Conservation (phyloP, 2,329 filamentous ascomycete genomes). For the Leptographium radiaticola region DNA sequence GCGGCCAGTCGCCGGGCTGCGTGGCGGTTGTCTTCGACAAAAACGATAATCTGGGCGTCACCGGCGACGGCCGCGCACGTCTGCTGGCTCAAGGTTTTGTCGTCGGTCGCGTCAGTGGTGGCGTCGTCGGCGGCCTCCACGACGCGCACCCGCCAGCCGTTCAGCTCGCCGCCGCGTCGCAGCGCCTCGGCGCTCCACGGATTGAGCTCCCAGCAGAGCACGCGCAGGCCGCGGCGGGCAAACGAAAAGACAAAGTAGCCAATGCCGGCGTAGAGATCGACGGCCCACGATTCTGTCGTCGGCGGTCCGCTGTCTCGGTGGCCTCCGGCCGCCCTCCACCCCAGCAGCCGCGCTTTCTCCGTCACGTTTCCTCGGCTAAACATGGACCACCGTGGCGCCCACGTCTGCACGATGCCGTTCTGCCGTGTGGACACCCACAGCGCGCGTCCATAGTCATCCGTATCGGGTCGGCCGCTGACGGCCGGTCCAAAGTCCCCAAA, state of each 20-base stretch:
- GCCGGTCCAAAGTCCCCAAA: conserved; percentile 60
- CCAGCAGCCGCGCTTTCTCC: conserved; percentile 69
- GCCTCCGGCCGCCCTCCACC: conserved; percentile 23
- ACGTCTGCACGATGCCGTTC: conserved; percentile 69
- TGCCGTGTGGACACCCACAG: conserved; percentile 73
- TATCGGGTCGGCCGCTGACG: conserved; percentile 7
- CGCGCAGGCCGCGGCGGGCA: conserved; percentile 53
- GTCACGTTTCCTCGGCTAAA: conserved; percentile 83
- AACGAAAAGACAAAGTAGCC: conserved; percentile 91
- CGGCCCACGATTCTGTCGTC: conserved; percentile 29
- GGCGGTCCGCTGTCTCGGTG: too few relatives aligned
- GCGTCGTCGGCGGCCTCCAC: conserved; percentile 20
- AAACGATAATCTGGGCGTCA: conserved; percentile 41
- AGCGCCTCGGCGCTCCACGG: conserved; percentile 78
- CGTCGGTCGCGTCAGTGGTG: background rate
- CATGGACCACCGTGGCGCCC: conserved; percentile 88
- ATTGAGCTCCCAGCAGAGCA: conserved; percentile 86
- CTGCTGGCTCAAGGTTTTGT: conserved; percentile 20
- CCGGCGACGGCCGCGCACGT: conserved; percentile 22
- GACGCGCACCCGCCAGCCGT: conserved; percentile 51
- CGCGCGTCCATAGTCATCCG: conserved; percentile 47
- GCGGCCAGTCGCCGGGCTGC: conserved; percentile 30
- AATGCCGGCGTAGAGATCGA: conserved; percentile 86
- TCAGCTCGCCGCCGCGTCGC: conserved; percentile 56
- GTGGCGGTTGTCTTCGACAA: conserved; percentile 53